These are phyloP conservation scores for Pisolithus microcarpus DNA, from an alignment of 768 basidiomycete species.

Conservation along the genomic window DNA sequence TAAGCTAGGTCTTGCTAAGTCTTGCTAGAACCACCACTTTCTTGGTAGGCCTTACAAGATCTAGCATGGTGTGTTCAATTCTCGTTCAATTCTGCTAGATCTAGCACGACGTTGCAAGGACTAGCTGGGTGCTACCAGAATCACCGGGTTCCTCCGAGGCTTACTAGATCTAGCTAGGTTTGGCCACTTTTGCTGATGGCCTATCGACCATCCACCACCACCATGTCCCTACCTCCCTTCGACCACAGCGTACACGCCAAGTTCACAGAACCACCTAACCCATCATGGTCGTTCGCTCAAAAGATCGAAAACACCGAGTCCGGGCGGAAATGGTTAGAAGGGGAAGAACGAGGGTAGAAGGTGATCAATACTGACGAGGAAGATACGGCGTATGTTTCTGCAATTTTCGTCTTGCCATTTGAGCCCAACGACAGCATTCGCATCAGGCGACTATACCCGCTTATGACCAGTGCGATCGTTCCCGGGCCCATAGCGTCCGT, in stretches of 20 bases:
- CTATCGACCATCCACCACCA: not conserved
- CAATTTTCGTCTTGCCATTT: not conserved
- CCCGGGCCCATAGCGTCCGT: slow-evolving; percentile 44
- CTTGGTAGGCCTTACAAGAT: too few species aligned
- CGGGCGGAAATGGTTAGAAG: slow-evolving; percentile 28
- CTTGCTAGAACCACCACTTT: too few species aligned
- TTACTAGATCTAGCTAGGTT: too few species aligned
- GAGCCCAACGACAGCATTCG: not conserved
- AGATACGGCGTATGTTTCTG: slow-evolving; percentile 20
- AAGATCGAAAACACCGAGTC: slow-evolving; percentile 19
- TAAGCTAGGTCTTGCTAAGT: too few species aligned
- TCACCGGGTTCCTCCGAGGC: too few species aligned
- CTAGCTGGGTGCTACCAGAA: too few species aligned
- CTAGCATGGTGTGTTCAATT: too few species aligned
- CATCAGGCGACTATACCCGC: slow-evolving; percentile 27
- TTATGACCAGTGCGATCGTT: slow-evolving; percentile 33
- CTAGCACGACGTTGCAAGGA: too few species aligned
- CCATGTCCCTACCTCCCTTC: slow-evolving; percentile 26
- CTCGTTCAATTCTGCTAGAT: too few species aligned
- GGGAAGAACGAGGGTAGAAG: slow-evolving; percentile 31
- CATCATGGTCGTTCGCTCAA: slow-evolving; percentile 27
- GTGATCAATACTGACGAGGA: slow-evolving; percentile 23
- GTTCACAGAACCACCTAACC: slow-evolving; percentile 26
- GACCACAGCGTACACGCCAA: slow-evolving; percentile 10
- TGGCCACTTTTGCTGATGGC: too few species aligned